Conservation (phyloP, 1,284 basidiomycete species). For the Austroboletus rostrupii region DNA sequence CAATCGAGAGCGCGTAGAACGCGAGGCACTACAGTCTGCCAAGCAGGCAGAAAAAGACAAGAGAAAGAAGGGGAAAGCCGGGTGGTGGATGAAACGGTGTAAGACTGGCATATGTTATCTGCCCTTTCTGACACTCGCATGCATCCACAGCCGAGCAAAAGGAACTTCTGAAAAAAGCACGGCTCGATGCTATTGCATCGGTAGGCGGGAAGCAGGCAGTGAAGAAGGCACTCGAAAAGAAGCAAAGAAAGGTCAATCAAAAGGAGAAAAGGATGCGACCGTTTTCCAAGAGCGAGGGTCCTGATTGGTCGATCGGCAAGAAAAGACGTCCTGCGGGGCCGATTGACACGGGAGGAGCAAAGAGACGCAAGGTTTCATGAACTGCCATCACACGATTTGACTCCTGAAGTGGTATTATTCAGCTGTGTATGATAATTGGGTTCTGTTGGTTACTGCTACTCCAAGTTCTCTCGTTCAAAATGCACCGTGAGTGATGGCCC, state of each 20-base stretch:
- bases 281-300: constrained; percentile 38
- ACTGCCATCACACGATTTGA: neutral
- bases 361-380: constrained; percentile 21
- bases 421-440: constrained; percentile 28
- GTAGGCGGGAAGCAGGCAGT: constrained; percentile 77
- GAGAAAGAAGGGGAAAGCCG: constrained; percentile 71
- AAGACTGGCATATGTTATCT: constrained; percentile 24
- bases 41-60: constrained; percentile 74
- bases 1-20: constrained; percentile 65
- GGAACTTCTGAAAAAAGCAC: constrained; percentile 66
- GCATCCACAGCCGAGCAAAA: constrained; percentile 66
- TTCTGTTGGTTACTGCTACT: constrained; percentile 28
- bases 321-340: constrained; percentile 12
- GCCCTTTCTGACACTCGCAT: constrained; percentile 2
- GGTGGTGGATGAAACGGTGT: constrained; percentile 89
- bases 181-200: constrained; percentile 72
- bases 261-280: constrained; percentile 88
- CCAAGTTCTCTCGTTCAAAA: constrained; percentile 24
- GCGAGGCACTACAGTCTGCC: constrained; percentile 56
- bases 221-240: constrained; percentile 86
- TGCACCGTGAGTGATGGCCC: constrained; percentile 20
- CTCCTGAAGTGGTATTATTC: constrained; percentile 19
- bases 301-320: constrained; percentile 10
- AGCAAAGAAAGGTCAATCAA: constrained; percentile 80
- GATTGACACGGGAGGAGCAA: constrained; percentile 10